Evolutionary conservation across 2,329 filamentous ascomycete genomes (phyloP).

Genomic region (Penicillium sclerotiorum): DNA sequence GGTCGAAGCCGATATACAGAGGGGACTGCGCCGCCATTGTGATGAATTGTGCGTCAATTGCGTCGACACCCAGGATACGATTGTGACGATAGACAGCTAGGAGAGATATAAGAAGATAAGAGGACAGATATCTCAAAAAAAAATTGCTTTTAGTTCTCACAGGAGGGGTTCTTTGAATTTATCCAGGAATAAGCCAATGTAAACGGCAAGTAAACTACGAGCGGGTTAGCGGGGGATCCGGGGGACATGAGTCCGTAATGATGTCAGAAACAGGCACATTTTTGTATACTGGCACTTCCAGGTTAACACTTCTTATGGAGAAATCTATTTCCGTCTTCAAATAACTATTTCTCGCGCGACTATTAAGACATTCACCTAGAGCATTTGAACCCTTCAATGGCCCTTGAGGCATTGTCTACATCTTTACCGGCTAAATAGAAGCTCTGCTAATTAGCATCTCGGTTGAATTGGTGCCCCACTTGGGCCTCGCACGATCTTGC

Average conservation of each 20-base stretch:
- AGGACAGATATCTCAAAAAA: background rate
- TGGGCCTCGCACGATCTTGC: background rate
- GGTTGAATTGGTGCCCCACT: conserved; percentile 16
- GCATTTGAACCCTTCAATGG: too few relatives aligned
- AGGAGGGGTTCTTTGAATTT: conserved; percentile 7
- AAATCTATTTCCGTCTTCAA: too few relatives aligned
- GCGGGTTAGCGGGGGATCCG: background rate
- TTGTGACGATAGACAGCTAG: background rate
- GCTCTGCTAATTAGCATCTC: conserved; percentile 15
- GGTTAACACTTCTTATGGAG: too few relatives aligned
- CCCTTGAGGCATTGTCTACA: too few relatives aligned
- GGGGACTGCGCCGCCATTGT: conserved; percentile 53
- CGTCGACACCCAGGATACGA: background rate
- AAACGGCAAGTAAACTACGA: background rate
- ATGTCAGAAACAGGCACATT: conserved; percentile 23
- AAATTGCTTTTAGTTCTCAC: background rate
- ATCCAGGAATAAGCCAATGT: conserved; percentile 4
- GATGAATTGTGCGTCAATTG: background rate
- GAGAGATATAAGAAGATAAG: background rate
- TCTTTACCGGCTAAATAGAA: conserved; percentile 7
- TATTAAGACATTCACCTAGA: too few relatives aligned
- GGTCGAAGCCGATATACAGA: conserved; percentile 89
- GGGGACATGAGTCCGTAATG: conserved; percentile 20
- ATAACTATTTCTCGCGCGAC: conserved; percentile 12
- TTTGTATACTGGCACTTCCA: background rate